These are phyloP conservation scores for Hypoxylon intermedium DNA, from an alignment of 495 filamentous ascomycete species.

Conservation along the genomic window DNA sequence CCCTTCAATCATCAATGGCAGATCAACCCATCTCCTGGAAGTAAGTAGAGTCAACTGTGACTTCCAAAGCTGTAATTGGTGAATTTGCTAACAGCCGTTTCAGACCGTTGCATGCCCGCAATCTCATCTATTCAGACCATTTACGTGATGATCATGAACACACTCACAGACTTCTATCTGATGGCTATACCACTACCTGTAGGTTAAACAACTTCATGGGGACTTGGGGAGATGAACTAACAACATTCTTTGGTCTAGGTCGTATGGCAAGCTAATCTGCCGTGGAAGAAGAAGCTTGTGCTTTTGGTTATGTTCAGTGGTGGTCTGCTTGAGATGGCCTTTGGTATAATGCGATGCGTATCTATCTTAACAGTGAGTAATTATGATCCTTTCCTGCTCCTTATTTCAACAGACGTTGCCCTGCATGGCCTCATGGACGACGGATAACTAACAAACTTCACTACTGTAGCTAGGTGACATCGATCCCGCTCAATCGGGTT, in stretches of 20 bases:
- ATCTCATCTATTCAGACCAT: constrained; percentile 47
- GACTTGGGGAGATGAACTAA: constrained; percentile 15
- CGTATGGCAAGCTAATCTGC: constrained; percentile 61
- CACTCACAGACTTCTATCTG: constrained; percentile 61
- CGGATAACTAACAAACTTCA: constrained; percentile 6
- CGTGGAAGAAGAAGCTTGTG: constrained; percentile 57
- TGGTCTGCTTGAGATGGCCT: constrained; percentile 65
- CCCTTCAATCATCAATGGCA: constrained; percentile 65
- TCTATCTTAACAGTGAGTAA: constrained; percentile 60
- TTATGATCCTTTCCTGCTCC: constrained; percentile 18
- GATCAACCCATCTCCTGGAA: constrained; percentile 64
- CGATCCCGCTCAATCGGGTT: constrained; percentile 60
- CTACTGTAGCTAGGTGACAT: constrained; percentile 47
- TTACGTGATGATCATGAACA: constrained; percentile 58
- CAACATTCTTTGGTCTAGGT: constrained; percentile 45
- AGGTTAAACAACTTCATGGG: constrained; percentile 12
- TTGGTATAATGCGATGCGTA: constrained; percentile 65
- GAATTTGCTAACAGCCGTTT: background rate
- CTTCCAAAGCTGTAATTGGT: background rate
- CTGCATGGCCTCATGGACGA: background rate
- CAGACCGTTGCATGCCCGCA: constrained; percentile 37
- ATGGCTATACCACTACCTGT: constrained; percentile 62
- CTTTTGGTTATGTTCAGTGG: constrained; percentile 66
- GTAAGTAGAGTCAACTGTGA: constrained; percentile 43
- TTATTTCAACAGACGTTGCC: background rate